A percentile compares a stretch with the other conserved stretches of the same genome.
Conservation (phyloP, 768 basidiomycete species). For the Suillus placidus region DNA sequence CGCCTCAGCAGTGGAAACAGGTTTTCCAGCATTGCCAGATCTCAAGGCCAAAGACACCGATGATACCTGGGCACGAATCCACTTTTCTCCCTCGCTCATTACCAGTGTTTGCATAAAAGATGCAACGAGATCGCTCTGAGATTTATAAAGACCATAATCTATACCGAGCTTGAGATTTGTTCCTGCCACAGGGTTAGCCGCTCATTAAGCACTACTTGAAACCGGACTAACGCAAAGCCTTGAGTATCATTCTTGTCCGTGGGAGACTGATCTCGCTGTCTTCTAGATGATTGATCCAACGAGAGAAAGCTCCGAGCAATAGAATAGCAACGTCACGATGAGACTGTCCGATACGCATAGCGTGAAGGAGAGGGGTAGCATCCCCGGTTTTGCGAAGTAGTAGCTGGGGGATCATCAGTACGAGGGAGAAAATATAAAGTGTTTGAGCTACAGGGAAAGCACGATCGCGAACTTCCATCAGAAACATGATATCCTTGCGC, state of each 20-base stretch:
- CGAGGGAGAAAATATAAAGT: not conserved
- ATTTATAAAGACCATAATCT: constrained; percentile 79
- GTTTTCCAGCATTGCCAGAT: constrained; percentile 66
- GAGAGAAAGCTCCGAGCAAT: constrained; percentile 86
- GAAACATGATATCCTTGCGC: constrained; percentile 74
- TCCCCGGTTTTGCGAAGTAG: constrained; percentile 85
- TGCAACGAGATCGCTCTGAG: constrained; percentile 83
- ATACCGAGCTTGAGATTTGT: constrained; percentile 91
- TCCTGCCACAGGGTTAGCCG: constrained; percentile 67
- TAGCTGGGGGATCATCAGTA: constrained; percentile 45
- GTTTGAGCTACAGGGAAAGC: constrained; percentile 68
- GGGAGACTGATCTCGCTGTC: constrained; percentile 73
- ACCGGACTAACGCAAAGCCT: constrained; percentile 79
- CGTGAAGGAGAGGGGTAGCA: constrained; percentile 87
- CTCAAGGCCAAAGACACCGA: constrained; percentile 72
- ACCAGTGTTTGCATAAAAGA: constrained; percentile 93
- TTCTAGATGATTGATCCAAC: constrained; percentile 87
- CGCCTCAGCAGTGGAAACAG: constrained; percentile 72
- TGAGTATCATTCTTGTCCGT: constrained; percentile 72
- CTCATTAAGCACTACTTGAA: constrained; percentile 46
- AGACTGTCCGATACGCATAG: constrained; percentile 76
- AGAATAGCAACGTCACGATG: constrained; percentile 86
- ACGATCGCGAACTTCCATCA: constrained; percentile 82
- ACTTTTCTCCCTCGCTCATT: constrained; percentile 95
- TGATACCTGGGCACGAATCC: constrained; percentile 74